A percentile compares a stretch with the other conserved stretches of the same genome.
Conservation (phyloP, 257 asterid genomes). For the Petunia secreta region DNA sequence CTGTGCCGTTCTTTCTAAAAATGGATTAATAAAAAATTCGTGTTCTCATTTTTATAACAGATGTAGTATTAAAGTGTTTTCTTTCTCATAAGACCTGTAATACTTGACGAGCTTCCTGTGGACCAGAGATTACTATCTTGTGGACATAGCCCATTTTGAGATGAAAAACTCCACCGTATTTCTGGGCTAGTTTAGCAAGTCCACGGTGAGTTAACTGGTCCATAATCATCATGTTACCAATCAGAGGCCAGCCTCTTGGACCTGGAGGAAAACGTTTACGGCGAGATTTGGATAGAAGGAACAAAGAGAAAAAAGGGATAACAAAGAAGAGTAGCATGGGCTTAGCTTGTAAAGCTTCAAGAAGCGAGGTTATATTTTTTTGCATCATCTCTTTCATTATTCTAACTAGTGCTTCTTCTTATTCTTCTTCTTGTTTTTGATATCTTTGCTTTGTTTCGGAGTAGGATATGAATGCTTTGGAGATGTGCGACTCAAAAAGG, state of each 20-base stretch:
- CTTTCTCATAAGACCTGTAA: not conserved
- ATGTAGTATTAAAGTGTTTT: not conserved
- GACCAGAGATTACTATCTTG: conserved; percentile 77
- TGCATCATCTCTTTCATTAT: not conserved
- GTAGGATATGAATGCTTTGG: not conserved
- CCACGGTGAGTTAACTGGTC: conserved; percentile 81
- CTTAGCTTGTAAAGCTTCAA: conserved; percentile 29
- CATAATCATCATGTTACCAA: conserved; percentile 74
- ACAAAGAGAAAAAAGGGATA: conserved; percentile 34
- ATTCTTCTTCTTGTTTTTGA: not conserved
- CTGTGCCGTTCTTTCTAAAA: too few species aligned
- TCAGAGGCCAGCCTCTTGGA: conserved; percentile 76
- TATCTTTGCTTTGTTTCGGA: not conserved
- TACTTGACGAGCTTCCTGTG: conserved; percentile 77
- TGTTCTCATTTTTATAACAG: too few species aligned
- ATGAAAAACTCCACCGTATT: conserved; percentile 81
- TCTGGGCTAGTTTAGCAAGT: conserved; percentile 58
- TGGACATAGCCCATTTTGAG: conserved; percentile 68
- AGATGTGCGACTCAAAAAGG: conserved; percentile 17
- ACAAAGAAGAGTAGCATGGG: conserved; percentile 33
- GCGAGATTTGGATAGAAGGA: conserved; percentile 39
- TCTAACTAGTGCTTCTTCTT: too few species aligned
- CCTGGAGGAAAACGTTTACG: conserved; percentile 78
- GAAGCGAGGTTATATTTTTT: conserved; percentile 11
- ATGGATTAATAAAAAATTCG: too few species aligned